Evolutionary conservation across 2,329 filamentous ascomycete species (phyloP).

Genomic region (Cercospora sp.): DNA sequence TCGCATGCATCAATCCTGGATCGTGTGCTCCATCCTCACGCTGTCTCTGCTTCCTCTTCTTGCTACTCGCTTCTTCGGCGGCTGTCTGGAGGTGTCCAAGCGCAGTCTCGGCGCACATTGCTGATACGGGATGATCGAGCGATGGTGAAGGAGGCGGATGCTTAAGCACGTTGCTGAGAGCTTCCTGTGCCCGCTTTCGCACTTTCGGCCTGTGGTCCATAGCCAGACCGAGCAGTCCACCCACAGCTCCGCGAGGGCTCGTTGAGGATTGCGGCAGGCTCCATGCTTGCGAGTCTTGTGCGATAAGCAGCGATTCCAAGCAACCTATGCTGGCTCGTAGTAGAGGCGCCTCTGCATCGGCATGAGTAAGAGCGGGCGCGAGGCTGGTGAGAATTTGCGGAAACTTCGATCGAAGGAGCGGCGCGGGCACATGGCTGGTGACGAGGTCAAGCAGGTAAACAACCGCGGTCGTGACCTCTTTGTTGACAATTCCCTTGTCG

Average conservation of each 20-base stretch:
- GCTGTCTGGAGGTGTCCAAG: conserved; percentile 77
- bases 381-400: conserved; percentile 85
- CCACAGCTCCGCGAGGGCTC: conserved; percentile 82
- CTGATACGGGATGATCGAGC: conserved; percentile 88
- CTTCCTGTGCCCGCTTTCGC: conserved; percentile 87
- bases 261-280: conserved; percentile 79
- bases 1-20: conserved; percentile 81
- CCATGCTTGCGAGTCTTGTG: conserved; percentile 87
- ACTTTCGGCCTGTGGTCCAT: conserved; percentile 91
- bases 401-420: conserved; percentile 91
- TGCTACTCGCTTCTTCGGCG: conserved; percentile 69
- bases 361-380: conserved; percentile 76
- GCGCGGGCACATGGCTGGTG: conserved; percentile 77
- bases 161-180: conserved; percentile 77
- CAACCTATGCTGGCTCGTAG: conserved; percentile 87
- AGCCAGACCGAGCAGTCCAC: conserved; percentile 79
- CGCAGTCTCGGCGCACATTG: conserved; percentile 92
- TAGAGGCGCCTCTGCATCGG: conserved; percentile 82
- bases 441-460: conserved; percentile 95
- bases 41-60: conserved; percentile 59
- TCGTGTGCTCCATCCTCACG: conserved; percentile 57
- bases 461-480: conserved; percentile 79
- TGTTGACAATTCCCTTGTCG: conserved; percentile 66
- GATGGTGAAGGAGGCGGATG: conserved; percentile 87
- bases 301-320: conserved; percentile 84